These are phyloP conservation scores for Sicyos baderoa DNA, from an alignment of 306 rosid genomes.

Conservation along the genomic window DNA sequence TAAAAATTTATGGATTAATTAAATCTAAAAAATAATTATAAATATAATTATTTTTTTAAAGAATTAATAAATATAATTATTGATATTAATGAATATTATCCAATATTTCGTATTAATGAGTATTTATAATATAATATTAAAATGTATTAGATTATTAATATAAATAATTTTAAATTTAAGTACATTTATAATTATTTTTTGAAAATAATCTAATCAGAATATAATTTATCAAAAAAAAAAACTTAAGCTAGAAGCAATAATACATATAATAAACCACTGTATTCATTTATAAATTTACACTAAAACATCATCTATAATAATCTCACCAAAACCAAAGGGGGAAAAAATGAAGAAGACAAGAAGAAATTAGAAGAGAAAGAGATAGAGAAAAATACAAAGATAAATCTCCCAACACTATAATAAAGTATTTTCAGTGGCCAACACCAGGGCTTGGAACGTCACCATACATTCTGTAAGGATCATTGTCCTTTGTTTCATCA, in stretches of 20 bases:
- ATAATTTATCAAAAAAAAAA: no score
- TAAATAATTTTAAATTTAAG: no score
- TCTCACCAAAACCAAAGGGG: background rate
- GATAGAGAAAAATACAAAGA: background rate
- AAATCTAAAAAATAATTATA: no score
- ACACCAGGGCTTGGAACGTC: conserved; percentile 91
- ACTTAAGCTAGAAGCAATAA: background rate
- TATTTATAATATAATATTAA: no score
- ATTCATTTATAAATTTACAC: conserved; percentile 11
- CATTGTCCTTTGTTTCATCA: conserved; percentile 36
- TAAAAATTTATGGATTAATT: no score
- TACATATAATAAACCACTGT: background rate
- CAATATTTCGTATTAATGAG: no score
- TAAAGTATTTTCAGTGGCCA: conserved; percentile 45
- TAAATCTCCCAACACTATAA: background rate
- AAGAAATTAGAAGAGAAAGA: background rate
- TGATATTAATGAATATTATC: no score
- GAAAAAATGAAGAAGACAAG: background rate
- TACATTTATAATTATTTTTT: no score
- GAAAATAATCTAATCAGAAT: no score
- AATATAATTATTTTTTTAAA: no score
- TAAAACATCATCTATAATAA: background rate
- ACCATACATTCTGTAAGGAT: conserved; percentile 65
- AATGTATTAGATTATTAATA: no score
- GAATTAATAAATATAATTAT: no score